phyloP scores from a whole-genome alignment of 2,329 filamentous ascomycete species.

The Cladosporium sp. region DNA sequence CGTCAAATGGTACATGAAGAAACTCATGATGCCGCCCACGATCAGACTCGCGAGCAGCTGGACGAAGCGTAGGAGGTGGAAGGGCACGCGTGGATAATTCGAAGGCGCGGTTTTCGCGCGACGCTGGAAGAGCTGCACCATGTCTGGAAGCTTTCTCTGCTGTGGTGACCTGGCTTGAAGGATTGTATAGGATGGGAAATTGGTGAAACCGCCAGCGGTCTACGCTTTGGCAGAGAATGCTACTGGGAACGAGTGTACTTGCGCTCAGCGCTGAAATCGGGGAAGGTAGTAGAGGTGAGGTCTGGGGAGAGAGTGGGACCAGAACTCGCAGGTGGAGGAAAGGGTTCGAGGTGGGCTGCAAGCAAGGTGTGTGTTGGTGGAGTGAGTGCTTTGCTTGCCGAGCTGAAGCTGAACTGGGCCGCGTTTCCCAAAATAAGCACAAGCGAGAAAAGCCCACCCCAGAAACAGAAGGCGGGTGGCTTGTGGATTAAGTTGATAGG shows the following conservation, averaged over 20 bases:
- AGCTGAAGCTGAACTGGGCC: neutral
- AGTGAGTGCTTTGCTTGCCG: neutral
- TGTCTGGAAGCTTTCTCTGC: no score
- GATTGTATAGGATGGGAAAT: no score
- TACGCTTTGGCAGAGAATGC: neutral
- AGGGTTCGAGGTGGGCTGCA: neutral
- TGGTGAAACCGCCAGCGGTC: neutral
- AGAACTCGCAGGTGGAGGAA: neutral
- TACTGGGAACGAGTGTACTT: conserved; percentile 12
- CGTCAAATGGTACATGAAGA: conserved; percentile 53
- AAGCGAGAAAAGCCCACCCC: no score
- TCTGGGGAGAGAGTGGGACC: neutral
- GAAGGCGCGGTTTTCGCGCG: conserved; percentile 37
- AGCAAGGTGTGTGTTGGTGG: neutral
- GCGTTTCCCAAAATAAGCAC: no score
- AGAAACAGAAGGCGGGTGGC: no score
- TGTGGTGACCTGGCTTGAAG: no score
- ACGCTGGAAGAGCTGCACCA: conserved; percentile 11
- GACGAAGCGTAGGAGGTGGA: conserved; percentile 38
- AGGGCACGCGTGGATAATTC: conserved; percentile 40
- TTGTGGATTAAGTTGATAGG: no score
- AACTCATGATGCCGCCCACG: conserved; percentile 51
- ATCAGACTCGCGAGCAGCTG: conserved; percentile 45
- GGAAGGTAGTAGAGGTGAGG: neutral
- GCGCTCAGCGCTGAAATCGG: conserved; percentile 14